Percentiles rank a stretch among this genome's conserved stretches.
phyloP scores from a whole-genome alignment of 78 protist genomes.

The Bigelowiella natans region DNA sequence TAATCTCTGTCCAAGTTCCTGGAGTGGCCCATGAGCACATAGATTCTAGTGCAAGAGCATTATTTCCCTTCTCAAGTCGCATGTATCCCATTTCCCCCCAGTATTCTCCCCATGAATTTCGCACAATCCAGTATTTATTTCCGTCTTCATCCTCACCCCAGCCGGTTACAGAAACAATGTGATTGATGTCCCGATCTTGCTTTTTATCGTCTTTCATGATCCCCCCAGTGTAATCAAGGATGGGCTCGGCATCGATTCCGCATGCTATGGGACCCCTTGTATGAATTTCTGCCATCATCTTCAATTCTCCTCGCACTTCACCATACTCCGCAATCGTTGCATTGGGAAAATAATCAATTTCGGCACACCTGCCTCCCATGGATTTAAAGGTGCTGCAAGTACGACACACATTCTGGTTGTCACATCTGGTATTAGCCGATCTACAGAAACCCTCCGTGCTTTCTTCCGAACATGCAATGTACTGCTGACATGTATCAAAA shows the following conservation, averaged over 20 bases:
- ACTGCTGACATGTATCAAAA: neutral
- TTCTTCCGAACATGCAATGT: neutral
- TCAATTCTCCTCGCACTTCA: slow-evolving; percentile 26
- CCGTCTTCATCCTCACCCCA: neutral
- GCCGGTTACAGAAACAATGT: neutral
- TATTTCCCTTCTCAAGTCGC: neutral
- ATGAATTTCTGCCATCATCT: slow-evolving; percentile 65
- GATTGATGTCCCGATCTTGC: no score
- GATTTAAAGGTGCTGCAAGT: slow-evolving; percentile 60
- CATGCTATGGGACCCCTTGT: slow-evolving; percentile 59
- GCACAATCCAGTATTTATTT: neutral
- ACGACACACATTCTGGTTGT: slow-evolving; percentile 44
- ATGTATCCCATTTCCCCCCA: neutral
- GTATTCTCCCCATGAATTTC: neutral
- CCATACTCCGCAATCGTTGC: slow-evolving; percentile 62
- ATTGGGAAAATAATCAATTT: slow-evolving; percentile 48
- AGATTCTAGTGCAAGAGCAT: neutral
- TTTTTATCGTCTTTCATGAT: no score
- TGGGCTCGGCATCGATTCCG: slow-evolving; percentile 36
- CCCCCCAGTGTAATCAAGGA: slow-evolving; percentile 15
- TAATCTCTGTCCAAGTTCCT: neutral
- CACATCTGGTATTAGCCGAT: slow-evolving; percentile 29
- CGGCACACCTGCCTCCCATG: slow-evolving; percentile 47
- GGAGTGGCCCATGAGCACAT: neutral
- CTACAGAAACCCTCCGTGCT: slow-evolving; percentile 17